Percentiles rank a stretch among this genome's conserved stretches.
Evolutionary conservation across 1,284 basidiomycete genomes (phyloP).

Genomic region (Leucoagaricus sp.): DNA sequence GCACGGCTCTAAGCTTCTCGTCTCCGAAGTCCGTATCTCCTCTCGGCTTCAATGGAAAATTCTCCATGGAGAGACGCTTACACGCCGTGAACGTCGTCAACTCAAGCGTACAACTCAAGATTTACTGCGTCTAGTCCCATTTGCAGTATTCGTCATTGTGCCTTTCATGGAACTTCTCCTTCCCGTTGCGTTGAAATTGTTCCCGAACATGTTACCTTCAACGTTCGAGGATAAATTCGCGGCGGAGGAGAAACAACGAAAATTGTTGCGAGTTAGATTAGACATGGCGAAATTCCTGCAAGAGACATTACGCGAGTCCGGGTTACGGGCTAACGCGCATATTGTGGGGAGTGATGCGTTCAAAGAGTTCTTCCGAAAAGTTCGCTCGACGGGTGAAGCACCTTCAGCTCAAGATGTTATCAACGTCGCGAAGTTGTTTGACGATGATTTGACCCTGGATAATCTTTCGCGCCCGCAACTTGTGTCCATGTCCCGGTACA

Average conservation of each 20-base stretch:
- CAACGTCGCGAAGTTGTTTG: constrained; percentile 95
- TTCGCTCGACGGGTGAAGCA: constrained; percentile 91
- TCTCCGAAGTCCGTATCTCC: constrained; percentile 93
- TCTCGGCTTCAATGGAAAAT: constrained; percentile 90
- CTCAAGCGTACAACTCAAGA: constrained; percentile 93
- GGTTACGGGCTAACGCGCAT: constrained; percentile 87
- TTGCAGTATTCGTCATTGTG: constrained; percentile 93
- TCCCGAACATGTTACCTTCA: constrained; percentile 98
- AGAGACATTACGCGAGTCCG: constrained; percentile 94
- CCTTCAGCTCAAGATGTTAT: constrained; percentile 89
- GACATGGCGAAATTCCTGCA: constrained; percentile 99
- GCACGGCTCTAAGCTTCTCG: constrained; percentile 94
- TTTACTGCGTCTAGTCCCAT: constrained; percentile 90
- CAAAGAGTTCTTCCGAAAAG: constrained; percentile 99
- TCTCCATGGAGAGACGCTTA: constrained; percentile 88
- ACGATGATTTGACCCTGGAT: constrained; percentile 97
- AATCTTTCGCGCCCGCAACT: constrained; percentile 97
- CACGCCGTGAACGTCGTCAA: constrained; percentile 91
- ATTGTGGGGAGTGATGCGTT: constrained; percentile 95
- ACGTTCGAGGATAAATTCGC: constrained; percentile 98
- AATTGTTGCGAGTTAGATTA: constrained; percentile 90
- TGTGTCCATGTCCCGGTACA: constrained; percentile 96
- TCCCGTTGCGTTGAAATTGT: constrained; percentile 94
- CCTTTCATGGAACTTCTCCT: constrained; percentile 99
- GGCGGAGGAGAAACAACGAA: constrained; percentile 95